Evolutionary conservation across 352 stramenopile genomes (phyloP).

Genomic region (Pythium folliculosum): DNA sequence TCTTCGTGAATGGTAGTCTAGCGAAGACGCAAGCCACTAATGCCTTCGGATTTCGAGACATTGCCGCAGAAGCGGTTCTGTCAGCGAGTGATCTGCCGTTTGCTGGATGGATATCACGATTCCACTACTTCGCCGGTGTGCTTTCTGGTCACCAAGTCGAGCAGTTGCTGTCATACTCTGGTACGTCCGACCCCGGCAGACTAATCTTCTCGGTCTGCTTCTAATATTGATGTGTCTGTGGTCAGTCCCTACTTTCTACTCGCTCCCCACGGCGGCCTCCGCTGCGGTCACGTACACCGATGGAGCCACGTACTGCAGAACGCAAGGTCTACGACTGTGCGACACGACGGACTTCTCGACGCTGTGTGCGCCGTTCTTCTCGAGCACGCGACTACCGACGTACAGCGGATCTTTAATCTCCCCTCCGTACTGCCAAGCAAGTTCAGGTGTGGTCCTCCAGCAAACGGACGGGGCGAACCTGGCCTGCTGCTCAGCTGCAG

Average conservation of each 20-base stretch:
- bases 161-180: constrained; percentile 42
- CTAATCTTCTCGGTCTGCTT: too few species aligned
- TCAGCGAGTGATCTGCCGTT: constrained; percentile 30
- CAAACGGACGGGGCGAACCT: constrained; percentile 32
- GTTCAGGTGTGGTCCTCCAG: constrained; percentile 8
- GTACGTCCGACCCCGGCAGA: constrained; percentile 22
- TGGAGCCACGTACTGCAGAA: constrained; percentile 31
- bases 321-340: constrained; percentile 38
- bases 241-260: constrained; percentile 25
- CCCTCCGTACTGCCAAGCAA: constrained; percentile 11
- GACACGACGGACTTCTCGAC: constrained; percentile 42
- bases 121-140: constrained; percentile 46
- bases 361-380: constrained; percentile 27
- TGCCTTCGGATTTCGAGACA: constrained; percentile 20
- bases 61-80: constrained; percentile 22
- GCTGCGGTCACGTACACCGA: constrained; percentile 4
- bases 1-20: constrained; percentile 24
- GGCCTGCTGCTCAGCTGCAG: constrained; percentile 38
- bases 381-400: constrained; percentile 5
- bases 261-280: not conserved
- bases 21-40: not conserved
- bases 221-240: too few species aligned
- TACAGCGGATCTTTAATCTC: constrained; percentile 8
- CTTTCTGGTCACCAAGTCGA: constrained; percentile 40
- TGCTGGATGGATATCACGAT: constrained; percentile 45